phyloP scores from a whole-genome alignment of 2,329 filamentous ascomycete species.

The Cordyceps cicadae region DNA sequence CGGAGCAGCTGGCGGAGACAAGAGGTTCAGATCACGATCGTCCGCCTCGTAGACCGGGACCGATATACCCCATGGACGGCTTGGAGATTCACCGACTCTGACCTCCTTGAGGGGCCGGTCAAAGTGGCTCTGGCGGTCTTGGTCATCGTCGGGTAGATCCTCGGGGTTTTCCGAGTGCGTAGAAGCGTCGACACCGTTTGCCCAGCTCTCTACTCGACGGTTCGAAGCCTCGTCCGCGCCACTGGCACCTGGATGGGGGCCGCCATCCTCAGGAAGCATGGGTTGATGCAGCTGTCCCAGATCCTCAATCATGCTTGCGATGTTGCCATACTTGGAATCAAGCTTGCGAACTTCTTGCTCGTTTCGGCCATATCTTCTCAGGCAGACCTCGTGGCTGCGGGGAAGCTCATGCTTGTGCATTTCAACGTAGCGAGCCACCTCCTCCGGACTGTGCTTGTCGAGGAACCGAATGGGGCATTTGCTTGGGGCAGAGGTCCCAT shows the following conservation, averaged over 20 bases:
- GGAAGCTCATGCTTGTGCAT: constrained; percentile 93
- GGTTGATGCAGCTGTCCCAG: constrained; percentile 80
- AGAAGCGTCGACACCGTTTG: constrained; percentile 61
- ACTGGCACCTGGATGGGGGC: constrained; percentile 27
- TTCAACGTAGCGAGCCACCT: constrained; percentile 88
- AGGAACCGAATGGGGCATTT: constrained; percentile 91
- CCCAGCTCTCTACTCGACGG: constrained; percentile 78
- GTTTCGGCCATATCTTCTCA: constrained; percentile 81
- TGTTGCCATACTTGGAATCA: constrained; percentile 86
- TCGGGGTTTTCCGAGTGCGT: constrained; percentile 22
- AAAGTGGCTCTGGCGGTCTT: constrained; percentile 63
- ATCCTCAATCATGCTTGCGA: constrained; percentile 91
- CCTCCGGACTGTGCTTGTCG: constrained; percentile 85
- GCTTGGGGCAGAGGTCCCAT: constrained; percentile 40
- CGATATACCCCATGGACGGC: constrained; percentile 84
- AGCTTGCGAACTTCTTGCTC: constrained; percentile 78
- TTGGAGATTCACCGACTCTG: constrained; percentile 87
- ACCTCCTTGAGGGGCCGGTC: constrained; percentile 81
- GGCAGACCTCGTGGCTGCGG: constrained; percentile 85
- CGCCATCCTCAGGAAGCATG: constrained; percentile 61
- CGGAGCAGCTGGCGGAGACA: constrained; percentile 51
- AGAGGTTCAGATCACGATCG: constrained; percentile 32
- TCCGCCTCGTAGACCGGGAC: constrained; percentile 54
- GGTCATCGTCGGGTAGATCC: constrained; percentile 32
- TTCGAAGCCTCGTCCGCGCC: constrained; percentile 48